A percentile compares a stretch with the other conserved stretches of the same genome.
These are phyloP conservation scores for Ascoidea tarda DNA, from an alignment of 805 yeast genomes.

Conservation along the genomic window DNA sequence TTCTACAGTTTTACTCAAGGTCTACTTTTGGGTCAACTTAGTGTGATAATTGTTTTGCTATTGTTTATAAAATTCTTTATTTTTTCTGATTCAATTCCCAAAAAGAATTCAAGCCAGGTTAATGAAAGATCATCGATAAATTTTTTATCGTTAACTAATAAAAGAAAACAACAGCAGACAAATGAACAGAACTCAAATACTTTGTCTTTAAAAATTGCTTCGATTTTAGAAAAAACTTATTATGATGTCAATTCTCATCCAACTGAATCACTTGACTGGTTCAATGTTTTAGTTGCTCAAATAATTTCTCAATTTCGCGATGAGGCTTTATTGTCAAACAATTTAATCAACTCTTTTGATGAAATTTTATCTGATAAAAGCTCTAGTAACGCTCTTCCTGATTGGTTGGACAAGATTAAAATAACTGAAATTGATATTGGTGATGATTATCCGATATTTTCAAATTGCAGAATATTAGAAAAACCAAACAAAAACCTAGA, in stretches of 20 bases:
- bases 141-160: constrained; percentile 13
- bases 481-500: constrained; percentile 40
- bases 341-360: constrained; percentile 67
- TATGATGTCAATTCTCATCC: constrained; percentile 81
- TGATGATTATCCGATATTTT: constrained; percentile 87
- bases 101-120: constrained; percentile 12
- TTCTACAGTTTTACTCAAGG: constrained; percentile 47
- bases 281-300: constrained; percentile 87
- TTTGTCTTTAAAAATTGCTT: constrained; percentile 17
- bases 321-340: constrained; percentile 81
- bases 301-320: constrained; percentile 72
- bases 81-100: constrained; percentile 48
- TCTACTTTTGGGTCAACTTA: constrained; percentile 55
- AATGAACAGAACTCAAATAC: constrained; percentile 15
- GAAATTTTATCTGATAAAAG: constrained; percentile 34
- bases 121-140: constrained; percentile 9
- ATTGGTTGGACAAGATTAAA: constrained; percentile 61
- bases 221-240: constrained; percentile 79
- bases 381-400: constrained; percentile 52
- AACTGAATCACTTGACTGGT: constrained; percentile 93
- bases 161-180: constrained; percentile 15
- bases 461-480: constrained; percentile 63
- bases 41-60: constrained; percentile 48
- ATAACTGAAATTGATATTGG: constrained; percentile 88
- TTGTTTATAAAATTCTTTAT: constrained; percentile 65